Base-by-base conservation (phyloP, 345 rosid genomes). In the Isatis tinctoria region DNA sequence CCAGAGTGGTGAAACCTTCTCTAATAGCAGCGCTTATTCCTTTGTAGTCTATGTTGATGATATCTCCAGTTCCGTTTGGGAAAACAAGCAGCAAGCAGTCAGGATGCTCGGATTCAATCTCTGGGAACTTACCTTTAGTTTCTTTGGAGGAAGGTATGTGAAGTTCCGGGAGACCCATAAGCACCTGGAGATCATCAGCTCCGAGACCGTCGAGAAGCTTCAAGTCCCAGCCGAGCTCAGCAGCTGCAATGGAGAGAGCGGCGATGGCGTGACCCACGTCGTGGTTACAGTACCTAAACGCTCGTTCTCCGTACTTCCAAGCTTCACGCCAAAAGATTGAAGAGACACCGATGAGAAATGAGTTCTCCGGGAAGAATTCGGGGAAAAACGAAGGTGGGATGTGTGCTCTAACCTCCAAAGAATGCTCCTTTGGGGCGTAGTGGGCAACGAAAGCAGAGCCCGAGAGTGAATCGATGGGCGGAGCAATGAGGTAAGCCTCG, bases 291-390 rank as follows among this genome's bases (percentile, higher is more conserved):
- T 92, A 90, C 56, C 95, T 68, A 70, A 90, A 86, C 12, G 95
- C 96, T 1, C 98, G 84, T 52, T 92, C 96, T 2, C 98, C 98
- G 61, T 92, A 92, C 78, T 92, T 90, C 98, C 98, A 92, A 3
- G 96, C 98, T 79, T 92, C 98, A 2, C 95, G 87, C 98, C 98
- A 92, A 62, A 92, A 87, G 33, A 92, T 85, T 0, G 98, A 92
- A 48, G 95, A 83, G 58, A 92, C 9, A 0, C 90, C 95, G 3
- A 92, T 64, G 43, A 92, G 81, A 72, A 92, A 92, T 5, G 88
- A 87, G 39, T 84, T 66, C 0, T 52, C 60, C 0, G 97, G 97
- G 53, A 88, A 87, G 28, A 73, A 80, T 3, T 26, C 56, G 6
- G 82, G 74, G 40, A 92, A 82, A 65, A 88, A 84, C 6, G 62